Conservation (phyloP, 2,329 filamentous ascomycete species). For the Fusarium caatingaense region DNA sequence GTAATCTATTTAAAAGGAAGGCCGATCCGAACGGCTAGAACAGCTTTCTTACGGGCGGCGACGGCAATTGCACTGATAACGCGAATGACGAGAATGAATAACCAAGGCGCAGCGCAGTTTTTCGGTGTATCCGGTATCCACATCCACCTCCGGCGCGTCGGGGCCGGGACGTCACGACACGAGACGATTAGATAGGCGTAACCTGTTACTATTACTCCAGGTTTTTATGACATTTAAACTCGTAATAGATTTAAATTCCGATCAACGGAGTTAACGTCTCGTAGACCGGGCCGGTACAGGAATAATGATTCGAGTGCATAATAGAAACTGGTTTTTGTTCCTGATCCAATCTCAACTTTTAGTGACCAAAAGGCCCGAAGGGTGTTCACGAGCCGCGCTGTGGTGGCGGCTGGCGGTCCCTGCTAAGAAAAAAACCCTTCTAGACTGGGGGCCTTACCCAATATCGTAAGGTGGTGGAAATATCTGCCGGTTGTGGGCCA, state of each 20-base stretch:
- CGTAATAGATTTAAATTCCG: slow-evolving; percentile 20
- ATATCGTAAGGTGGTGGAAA: slow-evolving; percentile 29
- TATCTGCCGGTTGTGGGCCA: slow-evolving; percentile 28
- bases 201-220: slow-evolving; percentile 3
- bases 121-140: slow-evolving; percentile 35
- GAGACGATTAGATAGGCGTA: slow-evolving; percentile 16
- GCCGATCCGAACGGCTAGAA: slow-evolving; percentile 24
- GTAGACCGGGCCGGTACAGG: slow-evolving; percentile 3
- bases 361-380: slow-evolving; percentile 32
- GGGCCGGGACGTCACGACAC: background rate
- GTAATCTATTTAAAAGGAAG: slow-evolving; percentile 17
- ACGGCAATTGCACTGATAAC: background rate
- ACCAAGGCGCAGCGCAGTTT: slow-evolving; percentile 13
- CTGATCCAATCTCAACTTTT: slow-evolving; percentile 3
- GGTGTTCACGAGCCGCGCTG: slow-evolving; percentile 18
- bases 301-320: background rate
- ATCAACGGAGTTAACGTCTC: slow-evolving; percentile 4
- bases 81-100: background rate
- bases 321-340: background rate
- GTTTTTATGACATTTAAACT: slow-evolving; percentile 31
- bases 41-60: slow-evolving; percentile 31
- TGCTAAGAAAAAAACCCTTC: slow-evolving; percentile 11
- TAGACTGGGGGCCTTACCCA: slow-evolving; percentile 6
- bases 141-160: slow-evolving; percentile 29
- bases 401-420: slow-evolving; percentile 29